phyloP scores from a whole-genome alignment of 257 asterid species.

The Solanum chiquidenum region DNA sequence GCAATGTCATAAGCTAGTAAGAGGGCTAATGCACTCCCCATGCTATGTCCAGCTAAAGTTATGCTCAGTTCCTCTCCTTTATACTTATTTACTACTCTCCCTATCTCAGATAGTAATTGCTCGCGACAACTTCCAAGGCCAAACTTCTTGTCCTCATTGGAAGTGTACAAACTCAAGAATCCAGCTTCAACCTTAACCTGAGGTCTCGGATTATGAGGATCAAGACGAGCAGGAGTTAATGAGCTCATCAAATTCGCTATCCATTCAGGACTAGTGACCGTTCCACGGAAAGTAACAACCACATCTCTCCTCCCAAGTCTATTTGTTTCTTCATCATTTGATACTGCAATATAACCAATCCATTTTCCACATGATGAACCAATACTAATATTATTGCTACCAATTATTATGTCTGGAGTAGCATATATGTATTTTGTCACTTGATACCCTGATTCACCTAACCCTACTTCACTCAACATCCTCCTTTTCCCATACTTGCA shows the following conservation, averaged over 20 bases:
- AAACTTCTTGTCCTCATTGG: slow-evolving; percentile 21
- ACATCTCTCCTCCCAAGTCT: slow-evolving; percentile 48
- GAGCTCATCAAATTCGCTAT: slow-evolving; percentile 55
- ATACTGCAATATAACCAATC: slow-evolving; percentile 52
- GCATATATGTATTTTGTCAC: slow-evolving; percentile 57
- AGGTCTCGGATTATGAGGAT: slow-evolving; percentile 36
- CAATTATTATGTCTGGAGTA: slow-evolving; percentile 23
- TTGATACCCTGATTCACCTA: slow-evolving; percentile 34
- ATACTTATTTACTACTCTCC: slow-evolving; percentile 26
- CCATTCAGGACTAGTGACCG: slow-evolving; percentile 51
- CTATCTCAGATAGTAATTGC: slow-evolving; percentile 52
- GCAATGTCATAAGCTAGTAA: slow-evolving; percentile 45
- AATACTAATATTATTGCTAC: background rate
- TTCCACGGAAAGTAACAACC: slow-evolving; percentile 49
- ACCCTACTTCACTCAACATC: slow-evolving; percentile 33
- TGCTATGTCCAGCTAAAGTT: slow-evolving; percentile 54
- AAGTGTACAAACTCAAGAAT: slow-evolving; percentile 48
- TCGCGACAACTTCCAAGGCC: slow-evolving; percentile 57
- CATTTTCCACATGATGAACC: slow-evolving; percentile 23
- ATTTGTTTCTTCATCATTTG: slow-evolving; percentile 18
- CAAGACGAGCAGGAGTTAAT: slow-evolving; percentile 37
- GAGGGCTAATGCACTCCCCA: slow-evolving; percentile 63
- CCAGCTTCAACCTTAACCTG: slow-evolving; percentile 57
- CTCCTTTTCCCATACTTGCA: slow-evolving; percentile 47
- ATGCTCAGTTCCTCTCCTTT: slow-evolving; percentile 42